Evolutionary conservation across 176 grass and related monocot genomes (phyloP), one percentile per base, ranked within the genome.

Genomic region (Musa schizocarpa): DNA sequence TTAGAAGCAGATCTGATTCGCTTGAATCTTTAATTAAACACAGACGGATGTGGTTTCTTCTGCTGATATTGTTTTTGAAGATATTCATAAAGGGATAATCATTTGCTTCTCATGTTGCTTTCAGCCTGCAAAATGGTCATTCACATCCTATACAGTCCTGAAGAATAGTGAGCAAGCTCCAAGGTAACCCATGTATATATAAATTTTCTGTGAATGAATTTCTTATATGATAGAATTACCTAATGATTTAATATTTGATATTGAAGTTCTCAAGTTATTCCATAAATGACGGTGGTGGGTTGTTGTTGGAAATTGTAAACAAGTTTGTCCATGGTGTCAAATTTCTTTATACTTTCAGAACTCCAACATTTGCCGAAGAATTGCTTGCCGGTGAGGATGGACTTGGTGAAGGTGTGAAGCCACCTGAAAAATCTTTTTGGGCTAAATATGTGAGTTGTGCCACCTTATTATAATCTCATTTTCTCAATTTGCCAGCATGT

Each of bases 351-450:
- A 75, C 74, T 53, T 84, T 80, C 86, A 99, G 95, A 83, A 94
- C 95, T 78, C 90, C 95, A 74, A 89, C 88, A 74, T 99, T 99
- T 86, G 82, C 86, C 9, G 95, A 99, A 69, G 88, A 91, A 63
- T 51, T 94, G 70, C 73, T 99, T 54, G 88, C 77, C 54, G 77
- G 64, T 1, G 95, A 94, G 20, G 85, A 78, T 78, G 82, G 81
- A 76, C 34, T 43, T 43, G 86, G 81, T 65, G 95, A 99, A 84
- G 95, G 84, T 27, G 75, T 99, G 24, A 91, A 89, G 83, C 88
- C 84, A 64, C 95, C 88, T 53, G 95, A 99, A 78, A 99, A 84
- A 74, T 89, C 95, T 65, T 99, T 99, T 75, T 99, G 95, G 95
- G 88, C 86, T 84, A 99, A 99, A 99, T 99, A 99, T 77, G 95